Evolutionary conservation across 1,139 yeast species (phyloP).

Genomic region (Meyerozyma sp.): DNA sequence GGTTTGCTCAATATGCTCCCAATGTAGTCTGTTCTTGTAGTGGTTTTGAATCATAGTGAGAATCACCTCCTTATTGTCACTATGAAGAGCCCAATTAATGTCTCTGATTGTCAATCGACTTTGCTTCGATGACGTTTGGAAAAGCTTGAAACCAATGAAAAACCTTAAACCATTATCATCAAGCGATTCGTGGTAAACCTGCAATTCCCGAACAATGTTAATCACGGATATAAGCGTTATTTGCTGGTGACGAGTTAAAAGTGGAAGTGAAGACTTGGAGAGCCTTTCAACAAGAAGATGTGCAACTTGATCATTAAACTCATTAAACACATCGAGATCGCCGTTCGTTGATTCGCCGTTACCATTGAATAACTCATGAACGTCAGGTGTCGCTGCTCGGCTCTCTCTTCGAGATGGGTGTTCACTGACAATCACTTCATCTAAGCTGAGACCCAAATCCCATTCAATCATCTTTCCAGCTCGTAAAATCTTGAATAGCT

Average conservation of each 20-base stretch:
- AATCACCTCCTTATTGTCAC: slow-evolving; percentile 69
- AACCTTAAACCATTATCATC: slow-evolving; percentile 75
- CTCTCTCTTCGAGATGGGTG: slow-evolving; percentile 3
- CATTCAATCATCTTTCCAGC: slow-evolving; percentile 25
- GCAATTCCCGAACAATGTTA: slow-evolving; percentile 55
- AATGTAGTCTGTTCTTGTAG: slow-evolving; percentile 43
- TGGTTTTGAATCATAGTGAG: slow-evolving; percentile 48
- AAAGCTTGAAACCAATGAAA: slow-evolving; percentile 67
- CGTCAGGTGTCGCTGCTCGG: slow-evolving; percentile 4
- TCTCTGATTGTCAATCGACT: slow-evolving; percentile 67
- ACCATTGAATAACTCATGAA: slow-evolving; percentile 5
- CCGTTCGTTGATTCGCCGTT: slow-evolving; percentile 13
- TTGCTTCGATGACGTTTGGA: slow-evolving; percentile 42
- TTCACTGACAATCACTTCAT: slow-evolving; percentile 11
- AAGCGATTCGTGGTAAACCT: slow-evolving; percentile 40
- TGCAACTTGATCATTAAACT: slow-evolving; percentile 42
- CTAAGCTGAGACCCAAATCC: slow-evolving; percentile 30
- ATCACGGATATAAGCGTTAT: slow-evolving; percentile 70
- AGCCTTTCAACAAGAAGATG: slow-evolving; percentile 54
- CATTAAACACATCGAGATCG: slow-evolving; percentile 31
- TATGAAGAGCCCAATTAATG: slow-evolving; percentile 81
- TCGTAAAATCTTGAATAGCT: slow-evolving; percentile 48
- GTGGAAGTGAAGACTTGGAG: slow-evolving; percentile 65
- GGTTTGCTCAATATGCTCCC: slow-evolving; percentile 57
- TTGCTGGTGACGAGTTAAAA: slow-evolving; percentile 87